Base-by-base conservation (phyloP, 257 asterid genomes). In the Fraxinus cuspidata region DNA sequence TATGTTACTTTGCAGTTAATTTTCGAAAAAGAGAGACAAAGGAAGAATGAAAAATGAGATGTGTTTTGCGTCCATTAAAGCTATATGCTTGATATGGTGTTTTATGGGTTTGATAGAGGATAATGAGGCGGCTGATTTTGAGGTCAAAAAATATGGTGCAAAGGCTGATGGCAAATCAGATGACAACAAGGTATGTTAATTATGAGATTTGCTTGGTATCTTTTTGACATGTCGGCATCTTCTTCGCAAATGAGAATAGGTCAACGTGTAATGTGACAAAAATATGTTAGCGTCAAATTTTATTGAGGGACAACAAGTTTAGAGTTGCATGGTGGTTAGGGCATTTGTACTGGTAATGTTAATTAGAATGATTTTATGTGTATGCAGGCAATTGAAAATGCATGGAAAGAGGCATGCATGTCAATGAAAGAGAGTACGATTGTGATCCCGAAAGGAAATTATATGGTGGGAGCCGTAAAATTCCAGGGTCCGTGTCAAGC, bases 401-500 rank as follows among this genome's bases (percentile, higher is more conserved):
- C 88, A 2, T 84, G 85, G 83, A 82, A 74, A 63, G 84, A 79
- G 47, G 86, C 86, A 13, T 82, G 87, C 75, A 81, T 81, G 29
- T 63, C 85, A 7, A 25, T 51, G 49, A 75, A 37, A 3, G 77
- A 73, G 51, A 77, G 85, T 21, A 71, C 10, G 23, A 64, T 81
- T 38, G 65, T 84, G 74, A 81, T 84, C 68, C 88, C 88, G 8
- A 70, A 60, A 76, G 88, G 84, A 0, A 73, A 53, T 16, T 84
- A 44, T 40, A 16, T 60, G 56, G 71, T 82, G 23, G 81, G 77
- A 2, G 76, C 79, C 66, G 80, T 77, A 9, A 74, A 27, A 73
- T 25, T 84, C 53, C 70, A 74, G 65, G 88, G 86, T 18, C 88
- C 88, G 18, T 84, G 88, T 72, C 76, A 79, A 19, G 86, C 78